Evolutionary conservation across 2,329 filamentous ascomycete genomes (phyloP), one percentile per base, ranked within the genome.

Genomic region (Colletotrichum godetiae): DNA sequence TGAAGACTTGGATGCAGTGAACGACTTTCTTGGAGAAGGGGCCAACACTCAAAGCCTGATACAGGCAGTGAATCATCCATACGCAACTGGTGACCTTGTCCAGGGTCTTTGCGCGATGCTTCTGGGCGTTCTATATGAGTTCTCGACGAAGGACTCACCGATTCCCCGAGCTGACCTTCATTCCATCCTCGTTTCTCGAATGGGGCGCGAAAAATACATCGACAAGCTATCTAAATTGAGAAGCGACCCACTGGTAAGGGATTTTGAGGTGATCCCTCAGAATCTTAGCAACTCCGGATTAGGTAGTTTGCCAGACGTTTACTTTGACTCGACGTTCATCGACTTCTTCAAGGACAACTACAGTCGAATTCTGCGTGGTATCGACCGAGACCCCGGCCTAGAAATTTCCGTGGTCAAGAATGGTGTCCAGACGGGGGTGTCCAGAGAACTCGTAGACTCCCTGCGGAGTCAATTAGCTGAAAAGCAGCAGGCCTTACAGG

Each of bases 301-400:
- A 60, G 89, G 82, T 78, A 81, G 89, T 83, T 76, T 95, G 8
- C 93, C 95, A 0, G 92, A 95, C 63, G 93, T 98, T 0, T 97
- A 91, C 80, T 97, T 98, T 75, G 95, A 98, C 77, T 88, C 90
- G 59, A 90, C 90, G 0, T 98, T 98, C 81, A 92, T 99, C 68
- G 94, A 98, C 73, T 98, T 98, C 78, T 90, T 98, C 78, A 98
- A 98, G 79, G 95, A 98, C 79, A 98, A 98, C 80, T 98, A 97
- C 80, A 96, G 94, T 78, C 92, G 95, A 10, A 85, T 98, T 71
- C 86, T 93, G 52, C 91, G 95, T 75, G 94, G 95, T 15, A 94
- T 99, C 77, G 97, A 99, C 82, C 92, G 96, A 74, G 94, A 98
- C 75, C 97, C 97, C 0, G 94, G 92, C 1, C 86, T 97, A 74